These are phyloP conservation scores for Trichoderma erinaceum DNA, from an alignment of 495 filamentous ascomycete genomes.

Conservation along the genomic window DNA sequence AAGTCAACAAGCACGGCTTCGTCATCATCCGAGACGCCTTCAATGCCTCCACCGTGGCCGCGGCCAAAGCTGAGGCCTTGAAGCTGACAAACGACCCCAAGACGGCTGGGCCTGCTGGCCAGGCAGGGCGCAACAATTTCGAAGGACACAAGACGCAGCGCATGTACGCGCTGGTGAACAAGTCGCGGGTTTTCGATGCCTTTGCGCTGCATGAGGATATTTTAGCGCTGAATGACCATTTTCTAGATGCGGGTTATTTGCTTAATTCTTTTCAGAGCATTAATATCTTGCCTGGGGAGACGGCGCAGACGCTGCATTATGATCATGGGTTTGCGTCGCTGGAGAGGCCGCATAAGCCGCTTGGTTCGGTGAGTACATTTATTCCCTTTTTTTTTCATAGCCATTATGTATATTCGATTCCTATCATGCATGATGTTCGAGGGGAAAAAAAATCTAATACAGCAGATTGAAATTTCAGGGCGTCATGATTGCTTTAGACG, in stretches of 20 bases:
- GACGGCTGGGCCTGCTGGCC: not conserved
- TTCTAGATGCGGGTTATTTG: not conserved
- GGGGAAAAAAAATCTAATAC: not conserved
- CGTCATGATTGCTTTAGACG: slow-evolving; percentile 5
- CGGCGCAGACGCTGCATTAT: slow-evolving; percentile 4
- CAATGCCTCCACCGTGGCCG: not conserved
- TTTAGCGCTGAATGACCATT: slow-evolving; percentile 1
- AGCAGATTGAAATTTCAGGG: not conserved
- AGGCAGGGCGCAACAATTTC: not conserved
- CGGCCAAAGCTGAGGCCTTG: not conserved
- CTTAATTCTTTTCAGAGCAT: slow-evolving; percentile 9
- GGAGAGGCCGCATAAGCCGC: not conserved
- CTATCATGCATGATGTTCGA: not conserved
- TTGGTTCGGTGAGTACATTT: not conserved
- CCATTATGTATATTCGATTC: too few relatives aligned
- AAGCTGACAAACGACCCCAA: not conserved
- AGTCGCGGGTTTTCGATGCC: not conserved
- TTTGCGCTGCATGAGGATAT: slow-evolving; percentile 8
- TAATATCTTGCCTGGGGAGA: slow-evolving; percentile 7
- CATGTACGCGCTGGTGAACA: slow-evolving; percentile 2
- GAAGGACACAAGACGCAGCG: slow-evolving; percentile 1
- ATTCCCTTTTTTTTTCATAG: too few relatives aligned
- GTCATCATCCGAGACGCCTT: not conserved
- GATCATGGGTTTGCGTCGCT: slow-evolving; percentile 3
- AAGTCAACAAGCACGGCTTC: not conserved